Evolutionary conservation across 2,329 filamentous ascomycete species (phyloP), one percentile per base, ranked within the genome.

Genomic region (Davidsoniella eucalypti): DNA sequence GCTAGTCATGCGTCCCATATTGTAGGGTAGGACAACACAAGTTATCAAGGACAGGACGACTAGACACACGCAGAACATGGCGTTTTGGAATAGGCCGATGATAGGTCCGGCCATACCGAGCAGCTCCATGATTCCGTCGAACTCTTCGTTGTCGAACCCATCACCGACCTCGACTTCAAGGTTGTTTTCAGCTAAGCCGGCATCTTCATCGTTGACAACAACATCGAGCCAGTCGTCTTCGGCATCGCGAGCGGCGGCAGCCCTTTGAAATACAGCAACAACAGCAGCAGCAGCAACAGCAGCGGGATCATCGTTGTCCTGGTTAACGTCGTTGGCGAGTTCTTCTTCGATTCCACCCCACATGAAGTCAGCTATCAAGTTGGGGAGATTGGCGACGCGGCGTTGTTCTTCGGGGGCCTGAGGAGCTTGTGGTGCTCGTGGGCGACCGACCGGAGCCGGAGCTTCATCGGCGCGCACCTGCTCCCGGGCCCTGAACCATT

Each of bases 101-200:
- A 98, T 72, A 0, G 92, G 92, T 0, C 92, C 92, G 59, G 93
- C 86, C 84, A 98, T 93, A 37, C 92, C 92, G 53, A 98, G 83
- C 14, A 98, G 76, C 63, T 98, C 92, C 69, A 98, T 80, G 48
- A 98, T 85, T 0, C 92, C 92, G 61, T 98, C 92, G 14, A 98
- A 78, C 60, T 98, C 92, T 64, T 98, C 92, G 8, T 84, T 84
- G 57, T 95, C 84, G 21, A 51, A 51, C 7, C 39, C 43, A 41
- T 88, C 84, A 40, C 47, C 38, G 41, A 23, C 41, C 41, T 43
- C 41, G 7, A 87, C 74, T 7, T 43, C 41, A 14, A 23, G 25
- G 41, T 43, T 25, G 5, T 43, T 25, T 12, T 43, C 41, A 10
- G 25, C 41, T 41, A 90, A 68, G 7, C 75, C 51, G 10, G 25